Evolutionary conservation across 1,139 yeast genomes (phyloP).

Genomic region (Pichia inconspicua): DNA sequence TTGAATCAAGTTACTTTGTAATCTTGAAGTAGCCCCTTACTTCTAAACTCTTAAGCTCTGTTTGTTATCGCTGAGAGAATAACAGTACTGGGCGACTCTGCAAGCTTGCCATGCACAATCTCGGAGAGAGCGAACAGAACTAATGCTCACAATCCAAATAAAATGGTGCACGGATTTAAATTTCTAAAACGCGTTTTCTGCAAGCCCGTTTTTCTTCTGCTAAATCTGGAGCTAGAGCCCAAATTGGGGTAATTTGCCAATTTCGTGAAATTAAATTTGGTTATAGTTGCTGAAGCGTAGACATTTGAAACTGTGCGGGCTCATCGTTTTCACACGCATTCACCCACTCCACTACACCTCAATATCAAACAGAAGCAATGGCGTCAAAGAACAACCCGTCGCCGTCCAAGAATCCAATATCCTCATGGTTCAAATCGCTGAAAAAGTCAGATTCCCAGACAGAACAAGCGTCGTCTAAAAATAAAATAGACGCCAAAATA

Average conservation of each 20-base stretch:
- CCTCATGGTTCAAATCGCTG: constrained; percentile 9
- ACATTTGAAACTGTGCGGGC: neutral
- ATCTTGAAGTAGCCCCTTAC: too few species aligned
- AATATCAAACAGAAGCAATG: neutral
- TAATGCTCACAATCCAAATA: neutral
- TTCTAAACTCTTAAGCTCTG: too few species aligned
- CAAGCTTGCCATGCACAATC: too few species aligned
- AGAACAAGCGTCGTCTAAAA: neutral
- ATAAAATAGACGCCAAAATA: neutral
- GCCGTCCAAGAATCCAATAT: constrained; percentile 9
- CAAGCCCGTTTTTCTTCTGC: neutral
- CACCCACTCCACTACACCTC: neutral
- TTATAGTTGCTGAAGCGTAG: too few species aligned
- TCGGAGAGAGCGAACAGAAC: neutral
- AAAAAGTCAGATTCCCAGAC: constrained; percentile 3
- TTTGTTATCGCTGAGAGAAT: too few species aligned
- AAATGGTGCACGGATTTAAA: neutral
- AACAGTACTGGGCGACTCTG: too few species aligned
- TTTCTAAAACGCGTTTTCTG: neutral
- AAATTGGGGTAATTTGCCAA: neutral
- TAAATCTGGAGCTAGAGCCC: too few species aligned
- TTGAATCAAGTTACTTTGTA: too few species aligned
- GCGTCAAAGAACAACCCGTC: constrained; percentile 7
- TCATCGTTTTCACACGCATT: neutral
- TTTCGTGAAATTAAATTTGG: neutral